phyloP scores from a whole-genome alignment of 1,284 basidiomycete species.

The Cutaneotrichosporon spelunceum region DNA sequence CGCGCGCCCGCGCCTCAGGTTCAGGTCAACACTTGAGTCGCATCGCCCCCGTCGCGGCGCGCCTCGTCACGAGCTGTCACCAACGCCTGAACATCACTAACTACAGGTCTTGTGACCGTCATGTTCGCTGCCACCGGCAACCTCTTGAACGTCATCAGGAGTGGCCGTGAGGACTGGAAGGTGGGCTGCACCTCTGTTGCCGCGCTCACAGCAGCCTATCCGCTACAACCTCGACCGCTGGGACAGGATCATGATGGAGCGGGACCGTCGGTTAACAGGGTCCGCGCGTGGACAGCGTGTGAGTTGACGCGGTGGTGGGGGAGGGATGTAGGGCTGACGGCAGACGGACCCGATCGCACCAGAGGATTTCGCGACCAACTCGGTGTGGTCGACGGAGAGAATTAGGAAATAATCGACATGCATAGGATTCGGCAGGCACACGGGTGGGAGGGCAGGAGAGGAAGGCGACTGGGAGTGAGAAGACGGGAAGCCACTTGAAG shows the following conservation, averaged over 20 bases:
- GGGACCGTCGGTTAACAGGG: slow-evolving; percentile 84
- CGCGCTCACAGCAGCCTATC: slow-evolving; percentile 60
- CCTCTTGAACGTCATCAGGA: slow-evolving; percentile 69
- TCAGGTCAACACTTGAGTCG: neutral
- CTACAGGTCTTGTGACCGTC: slow-evolving; percentile 70
- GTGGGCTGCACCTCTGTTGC: slow-evolving; percentile 54
- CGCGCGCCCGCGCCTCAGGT: neutral
- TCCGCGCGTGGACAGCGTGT: slow-evolving; percentile 79
- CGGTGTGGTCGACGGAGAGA: slow-evolving; percentile 68
- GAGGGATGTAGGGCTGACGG: neutral
- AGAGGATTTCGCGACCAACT: slow-evolving; percentile 70
- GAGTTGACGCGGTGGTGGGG: slow-evolving; percentile 10
- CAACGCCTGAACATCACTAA: slow-evolving; percentile 6
- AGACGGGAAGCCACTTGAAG: too few species aligned
- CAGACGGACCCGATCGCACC: slow-evolving; percentile 72
- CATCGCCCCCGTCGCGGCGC: neutral
- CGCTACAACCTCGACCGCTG: slow-evolving; percentile 79
- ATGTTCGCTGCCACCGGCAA: slow-evolving; percentile 89
- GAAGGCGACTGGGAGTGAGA: too few species aligned
- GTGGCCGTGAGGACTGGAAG: slow-evolving; percentile 83
- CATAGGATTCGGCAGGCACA: slow-evolving; percentile 19
- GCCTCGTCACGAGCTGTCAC: neutral
- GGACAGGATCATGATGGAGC: slow-evolving; percentile 93
- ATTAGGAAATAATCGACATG: slow-evolving; percentile 11
- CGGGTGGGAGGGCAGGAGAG: neutral